Evolutionary conservation across 2,329 filamentous ascomycete species (phyloP), one percentile per base, ranked within the genome.

Genomic region (Beauveria caledonica): DNA sequence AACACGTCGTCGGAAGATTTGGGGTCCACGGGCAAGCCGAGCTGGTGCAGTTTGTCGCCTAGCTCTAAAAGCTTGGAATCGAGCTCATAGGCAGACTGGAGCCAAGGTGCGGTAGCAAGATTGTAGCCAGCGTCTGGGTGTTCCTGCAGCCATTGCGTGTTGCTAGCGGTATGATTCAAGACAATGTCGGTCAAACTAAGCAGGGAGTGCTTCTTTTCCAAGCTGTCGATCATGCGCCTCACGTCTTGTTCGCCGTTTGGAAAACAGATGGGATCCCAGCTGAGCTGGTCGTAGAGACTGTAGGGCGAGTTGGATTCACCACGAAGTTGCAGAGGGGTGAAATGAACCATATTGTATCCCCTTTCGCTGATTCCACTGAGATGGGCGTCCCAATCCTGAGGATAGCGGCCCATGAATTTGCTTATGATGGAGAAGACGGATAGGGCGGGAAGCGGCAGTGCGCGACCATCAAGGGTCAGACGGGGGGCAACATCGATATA

Each of bases 281-380:
- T 80, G 23, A 95, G 80, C 76, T 99, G 95, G 69, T 99, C 90
- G 72, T 89, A 96, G 68, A 99, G 84, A 73, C 94, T 99, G 79
- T 97, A 99, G 0, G 94, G 94, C 1, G 94, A 99, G 71, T 99
- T 96, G 57, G 94, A 99, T 49, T 80, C 82, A 61, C 94, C 94
- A 62, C 94, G 86, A 62, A 88, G 81, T 80, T 96, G 94, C 65
- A 99, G 79, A 10, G 94, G 94, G 2, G 94, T 97, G 73, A 99
- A 99, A 74, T 99, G 94, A 62, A 99, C 86, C 92, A 97, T 97
- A 76, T 99, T 99, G 80, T 99, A 99, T 50, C 92, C 92, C 63
- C 94, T 84, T 68, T 89, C 85, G 71, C 90, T 89, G 71, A 99
- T 96, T 29, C 94, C 92, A 60, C 83, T 82, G 61, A 99, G 77